Evolutionary conservation across 805 yeast genomes (phyloP).

Genomic region (Spathaspora hagerdaliae): DNA sequence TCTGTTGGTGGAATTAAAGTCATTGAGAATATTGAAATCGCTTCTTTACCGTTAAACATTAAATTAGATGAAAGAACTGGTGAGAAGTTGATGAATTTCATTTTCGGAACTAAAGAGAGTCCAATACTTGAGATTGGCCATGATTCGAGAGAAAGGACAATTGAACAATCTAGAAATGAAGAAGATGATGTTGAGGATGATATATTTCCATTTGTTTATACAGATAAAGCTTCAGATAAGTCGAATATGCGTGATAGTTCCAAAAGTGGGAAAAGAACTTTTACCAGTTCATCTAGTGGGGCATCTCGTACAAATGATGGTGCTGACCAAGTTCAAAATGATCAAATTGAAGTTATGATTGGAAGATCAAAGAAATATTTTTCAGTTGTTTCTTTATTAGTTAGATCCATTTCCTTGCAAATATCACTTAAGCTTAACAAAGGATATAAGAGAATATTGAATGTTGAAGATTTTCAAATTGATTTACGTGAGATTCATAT

Average conservation of each 20-base stretch:
- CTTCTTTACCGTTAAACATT: conserved; percentile 34
- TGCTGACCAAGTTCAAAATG: conserved; percentile 10
- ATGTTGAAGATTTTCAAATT: conserved; percentile 33
- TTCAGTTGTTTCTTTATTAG: conserved; percentile 56
- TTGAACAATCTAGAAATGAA: neutral
- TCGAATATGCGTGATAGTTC: conserved; percentile 5
- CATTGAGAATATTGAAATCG: conserved; percentile 34
- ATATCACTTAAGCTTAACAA: conserved; percentile 32
- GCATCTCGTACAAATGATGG: neutral
- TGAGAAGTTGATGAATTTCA: conserved; percentile 30
- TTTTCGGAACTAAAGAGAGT: conserved; percentile 25
- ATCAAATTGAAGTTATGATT: conserved; percentile 56
- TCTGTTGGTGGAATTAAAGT: conserved; percentile 40
- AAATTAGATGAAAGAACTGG: conserved; percentile 39
- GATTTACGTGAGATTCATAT: conserved; percentile 31
- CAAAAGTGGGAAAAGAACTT: neutral
- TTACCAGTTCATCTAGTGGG: neutral
- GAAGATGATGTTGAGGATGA: conserved; percentile 7
- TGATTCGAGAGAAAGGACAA: conserved; percentile 4
- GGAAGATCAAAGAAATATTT: conserved; percentile 68
- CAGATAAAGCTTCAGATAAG: conserved; percentile 10
- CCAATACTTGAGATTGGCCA: conserved; percentile 1
- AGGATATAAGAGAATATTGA: conserved; percentile 32
- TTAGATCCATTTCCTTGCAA: conserved; percentile 24
- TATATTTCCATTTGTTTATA: conserved; percentile 8